phyloP scores from a whole-genome alignment of 2,329 filamentous ascomycete species.

The Fusarium sp. region DNA sequence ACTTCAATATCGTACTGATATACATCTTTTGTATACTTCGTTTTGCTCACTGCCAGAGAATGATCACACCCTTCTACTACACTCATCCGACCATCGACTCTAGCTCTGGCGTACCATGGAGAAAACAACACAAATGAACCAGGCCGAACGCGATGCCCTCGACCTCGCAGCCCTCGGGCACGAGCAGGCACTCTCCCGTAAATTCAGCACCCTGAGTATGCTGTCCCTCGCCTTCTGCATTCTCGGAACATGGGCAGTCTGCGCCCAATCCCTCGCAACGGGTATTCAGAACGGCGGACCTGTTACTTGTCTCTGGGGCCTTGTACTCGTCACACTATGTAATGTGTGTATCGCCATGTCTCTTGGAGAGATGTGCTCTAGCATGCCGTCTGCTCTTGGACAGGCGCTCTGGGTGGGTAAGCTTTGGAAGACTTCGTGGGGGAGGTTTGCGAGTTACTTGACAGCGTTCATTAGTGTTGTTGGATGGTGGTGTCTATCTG shows the following conservation, averaged over 20 bases:
- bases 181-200: constrained; percentile 48
- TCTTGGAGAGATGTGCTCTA: constrained; percentile 63
- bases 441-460: constrained; percentile 62
- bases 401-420: constrained; percentile 62
- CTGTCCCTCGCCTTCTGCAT: constrained; percentile 64
- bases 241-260: constrained; percentile 65
- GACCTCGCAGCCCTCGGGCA: constrained; percentile 53
- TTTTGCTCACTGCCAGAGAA: constrained; percentile 22
- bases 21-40: neutral
- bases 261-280: constrained; percentile 56
- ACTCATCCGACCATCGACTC: constrained; percentile 23
- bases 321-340: constrained; percentile 59
- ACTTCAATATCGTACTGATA: neutral
- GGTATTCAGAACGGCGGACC: constrained; percentile 62
- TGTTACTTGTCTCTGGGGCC: constrained; percentile 62
- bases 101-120: constrained; percentile 35
- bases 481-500: constrained; percentile 66
- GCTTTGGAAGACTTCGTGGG: constrained; percentile 48
- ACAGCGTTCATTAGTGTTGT: constrained; percentile 68
- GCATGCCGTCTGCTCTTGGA: constrained; percentile 66
- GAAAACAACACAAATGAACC: constrained; percentile 31
- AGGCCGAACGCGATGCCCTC: constrained; percentile 32
- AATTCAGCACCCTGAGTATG: constrained; percentile 64
- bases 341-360: constrained; percentile 62
- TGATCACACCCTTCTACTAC: constrained; percentile 13